Evolutionary conservation across 768 basidiomycete species (phyloP).

Genomic region (Trametes sanguinea): DNA sequence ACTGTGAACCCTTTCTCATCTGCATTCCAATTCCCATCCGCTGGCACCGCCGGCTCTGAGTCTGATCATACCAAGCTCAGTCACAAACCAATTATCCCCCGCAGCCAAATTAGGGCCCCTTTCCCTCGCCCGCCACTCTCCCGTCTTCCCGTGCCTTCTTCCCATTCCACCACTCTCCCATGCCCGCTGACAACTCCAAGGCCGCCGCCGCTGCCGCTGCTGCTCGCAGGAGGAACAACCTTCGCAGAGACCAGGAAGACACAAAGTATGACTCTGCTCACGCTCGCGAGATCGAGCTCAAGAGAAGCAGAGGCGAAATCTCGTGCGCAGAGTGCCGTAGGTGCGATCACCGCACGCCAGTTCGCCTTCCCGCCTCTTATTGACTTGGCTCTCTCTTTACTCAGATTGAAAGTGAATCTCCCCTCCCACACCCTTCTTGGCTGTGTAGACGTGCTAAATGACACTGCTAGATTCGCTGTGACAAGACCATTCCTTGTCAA

Average conservation of each 20-base stretch:
- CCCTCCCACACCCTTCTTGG: background rate
- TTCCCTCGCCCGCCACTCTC: background rate
- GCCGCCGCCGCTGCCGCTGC: constrained; percentile 20
- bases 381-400: constrained; percentile 4
- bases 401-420: constrained; percentile 31
- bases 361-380: constrained; percentile 7
- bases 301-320: constrained; percentile 73
- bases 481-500: constrained; percentile 80
- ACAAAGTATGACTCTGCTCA: constrained; percentile 29
- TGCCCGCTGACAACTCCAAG: constrained; percentile 31
- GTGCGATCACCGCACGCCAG: constrained; percentile 50
- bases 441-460: background rate
- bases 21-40: constrained; percentile 9
- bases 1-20: background rate
- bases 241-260: constrained; percentile 29
- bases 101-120: constrained; percentile 13
- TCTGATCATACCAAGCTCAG: constrained; percentile 11
- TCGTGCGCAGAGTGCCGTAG: constrained; percentile 80
- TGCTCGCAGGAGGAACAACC: constrained; percentile 26
- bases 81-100: constrained; percentile 20
- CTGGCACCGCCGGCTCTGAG: background rate
- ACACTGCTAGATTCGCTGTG: constrained; percentile 72
- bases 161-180: constrained; percentile 15
- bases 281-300: constrained; percentile 62
- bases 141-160: constrained; percentile 14